Evolutionary conservation across 192 early-diverging fungal genomes (phyloP), one percentile per base, ranked within the genome.

Genomic region (Phlyctochytrium planicorne): DNA sequence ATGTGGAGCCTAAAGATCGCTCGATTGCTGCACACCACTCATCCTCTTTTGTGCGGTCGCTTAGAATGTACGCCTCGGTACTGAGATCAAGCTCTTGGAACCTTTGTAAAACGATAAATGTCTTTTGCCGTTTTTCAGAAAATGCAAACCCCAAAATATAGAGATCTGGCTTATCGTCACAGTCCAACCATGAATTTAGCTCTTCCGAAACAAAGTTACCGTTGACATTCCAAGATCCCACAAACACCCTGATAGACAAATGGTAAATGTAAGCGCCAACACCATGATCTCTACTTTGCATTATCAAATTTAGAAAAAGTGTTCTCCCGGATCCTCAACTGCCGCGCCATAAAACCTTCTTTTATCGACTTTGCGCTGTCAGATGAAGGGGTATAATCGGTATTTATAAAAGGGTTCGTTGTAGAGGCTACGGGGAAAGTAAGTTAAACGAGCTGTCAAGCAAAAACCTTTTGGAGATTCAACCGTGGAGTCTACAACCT

Each of bases 211-310:
- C 84, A 20, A 77, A 65, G 29, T 81, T 80, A 6, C 91, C 93
- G 70, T 94, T 93, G 29, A 95, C 92, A 72, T 98, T 98, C 89
- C 91, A 98, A 0, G 94, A 93, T 1, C 93, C 93, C 0, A 88
- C 81, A 74, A 95, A 93, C 1, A 89, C n/a, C 30, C 76, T 76
- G 24, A 24, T 2, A 25, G 14, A 67, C 14, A 61, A 63, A 62
- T 10, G 0, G 30, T 20, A n/a, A 0, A 63, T 24, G n/a, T 17
- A 60, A 20, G 30, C 1, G 12, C 12, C 57, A 57, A 53, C 2
- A 23, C 23, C 17, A n/a, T 10, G 36, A 0, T 25, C 20, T 37
- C 10, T 30, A 74, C 76, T 55, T 52, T 66, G 34, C 37, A 2
- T 23, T 30, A 1, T 59, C 35, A 57, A 66, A 77, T 6, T 64